A percentile compares a stretch with the other conserved stretches of the same genome.
Conservation (phyloP, 176 grass and related monocot genomes). For the Aegilops sharonensis region DNA sequence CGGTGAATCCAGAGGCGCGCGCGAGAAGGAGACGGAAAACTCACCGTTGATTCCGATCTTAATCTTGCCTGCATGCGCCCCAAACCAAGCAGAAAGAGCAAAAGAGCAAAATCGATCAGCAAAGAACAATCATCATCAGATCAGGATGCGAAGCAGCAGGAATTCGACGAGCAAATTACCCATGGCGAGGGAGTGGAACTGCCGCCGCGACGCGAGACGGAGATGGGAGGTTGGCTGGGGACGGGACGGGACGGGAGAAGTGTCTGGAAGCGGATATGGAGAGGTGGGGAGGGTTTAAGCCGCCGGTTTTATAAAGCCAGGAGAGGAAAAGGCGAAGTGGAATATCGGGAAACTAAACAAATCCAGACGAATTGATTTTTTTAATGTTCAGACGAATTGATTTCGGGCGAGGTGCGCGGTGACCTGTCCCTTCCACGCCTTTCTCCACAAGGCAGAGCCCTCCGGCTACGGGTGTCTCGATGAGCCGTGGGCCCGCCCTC, state of each 20-base stretch:
- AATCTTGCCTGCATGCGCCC: conserved; percentile 45
- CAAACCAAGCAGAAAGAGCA: neutral
- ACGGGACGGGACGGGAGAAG: neutral
- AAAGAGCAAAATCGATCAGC: neutral
- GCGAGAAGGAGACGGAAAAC: neutral
- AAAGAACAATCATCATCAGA: neutral
- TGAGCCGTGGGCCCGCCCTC: neutral
- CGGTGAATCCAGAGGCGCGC: too few relatives aligned
- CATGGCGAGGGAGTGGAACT: conserved; percentile 20
- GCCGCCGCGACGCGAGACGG: conserved; percentile 2
- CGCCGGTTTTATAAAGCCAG: neutral
- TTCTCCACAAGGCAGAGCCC: neutral
- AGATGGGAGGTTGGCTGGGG: neutral
- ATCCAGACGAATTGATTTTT: neutral
- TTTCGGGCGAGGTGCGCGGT: neutral
- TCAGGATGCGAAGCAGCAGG: neutral
- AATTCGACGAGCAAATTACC: conserved; percentile 6
- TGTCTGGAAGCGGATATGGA: conserved; percentile 9
- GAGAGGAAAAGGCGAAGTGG: conserved; percentile 12
- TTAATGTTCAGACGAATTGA: neutral
- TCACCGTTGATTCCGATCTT: conserved; percentile 75
- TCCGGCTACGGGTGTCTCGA: neutral
- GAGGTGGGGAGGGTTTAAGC: conserved; percentile 10
- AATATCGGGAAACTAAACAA: neutral
- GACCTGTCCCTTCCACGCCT: conserved; percentile 18